These are phyloP conservation scores for Triadica sebifera DNA, from an alignment of 345 rosid species.

Conservation along the genomic window DNA sequence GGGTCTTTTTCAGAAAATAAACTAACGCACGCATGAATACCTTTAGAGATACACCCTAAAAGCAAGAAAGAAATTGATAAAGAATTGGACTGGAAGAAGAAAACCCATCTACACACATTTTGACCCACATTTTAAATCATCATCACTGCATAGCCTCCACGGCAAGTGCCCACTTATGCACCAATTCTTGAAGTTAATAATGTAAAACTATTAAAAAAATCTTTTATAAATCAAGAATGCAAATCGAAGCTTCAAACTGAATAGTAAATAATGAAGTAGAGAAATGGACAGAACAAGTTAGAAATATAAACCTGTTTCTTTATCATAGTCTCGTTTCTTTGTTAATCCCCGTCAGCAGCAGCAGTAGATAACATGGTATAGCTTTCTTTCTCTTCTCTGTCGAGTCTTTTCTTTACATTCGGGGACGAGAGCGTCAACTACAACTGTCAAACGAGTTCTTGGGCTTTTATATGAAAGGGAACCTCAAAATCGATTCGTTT, in stretches of 20 bases:
- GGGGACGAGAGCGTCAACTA: too few relatives aligned
- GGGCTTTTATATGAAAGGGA: not conserved
- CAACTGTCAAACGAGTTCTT: too few relatives aligned
- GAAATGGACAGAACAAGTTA: not conserved
- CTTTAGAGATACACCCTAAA: not conserved
- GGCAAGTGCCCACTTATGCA: not conserved
- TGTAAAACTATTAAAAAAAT: not conserved
- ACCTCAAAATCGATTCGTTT: not conserved
- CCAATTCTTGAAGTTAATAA: not conserved
- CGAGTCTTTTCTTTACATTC: not conserved
- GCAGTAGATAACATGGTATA: not conserved
- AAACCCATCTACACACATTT: not conserved
- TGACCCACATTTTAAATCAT: too few relatives aligned
- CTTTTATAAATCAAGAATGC: not conserved
- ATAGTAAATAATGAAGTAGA: not conserved
- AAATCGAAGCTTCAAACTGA: not conserved
- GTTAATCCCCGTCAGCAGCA: not conserved
- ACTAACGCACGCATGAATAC: not conserved
- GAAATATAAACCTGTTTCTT: not conserved
- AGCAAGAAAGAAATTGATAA: not conserved
- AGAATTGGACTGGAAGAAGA: not conserved
- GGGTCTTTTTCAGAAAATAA: conserved; percentile 5
- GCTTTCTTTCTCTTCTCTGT: not conserved
- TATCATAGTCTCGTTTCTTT: not conserved
- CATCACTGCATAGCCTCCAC: not conserved